Conservation (phyloP, 495 filamentous ascomycete genomes). For the Amphirosellinia nigrospora region DNA sequence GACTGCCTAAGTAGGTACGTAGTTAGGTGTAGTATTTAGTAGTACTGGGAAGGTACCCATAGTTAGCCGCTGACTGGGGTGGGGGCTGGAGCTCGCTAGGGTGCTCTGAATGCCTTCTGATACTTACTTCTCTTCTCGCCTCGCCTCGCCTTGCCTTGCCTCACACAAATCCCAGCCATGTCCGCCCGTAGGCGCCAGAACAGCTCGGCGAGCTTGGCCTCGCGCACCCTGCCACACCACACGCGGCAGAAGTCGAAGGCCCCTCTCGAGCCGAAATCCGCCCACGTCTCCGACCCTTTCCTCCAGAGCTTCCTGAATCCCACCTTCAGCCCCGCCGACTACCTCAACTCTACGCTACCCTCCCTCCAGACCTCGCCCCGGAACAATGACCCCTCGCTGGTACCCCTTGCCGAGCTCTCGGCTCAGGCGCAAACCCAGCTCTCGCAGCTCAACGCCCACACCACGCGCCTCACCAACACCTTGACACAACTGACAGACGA, state of each 20-base stretch:
- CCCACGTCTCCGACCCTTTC: constrained; percentile 65
- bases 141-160: background rate
- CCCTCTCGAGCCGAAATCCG: constrained; percentile 50
- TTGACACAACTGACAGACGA: constrained; percentile 92
- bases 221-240: constrained; percentile 32
- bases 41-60: no score
- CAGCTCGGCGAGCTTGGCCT: constrained; percentile 35
- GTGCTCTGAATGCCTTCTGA: no score
- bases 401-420: constrained; percentile 77
- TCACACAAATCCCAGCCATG: constrained; percentile 22
- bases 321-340: constrained; percentile 79
- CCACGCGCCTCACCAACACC: constrained; percentile 77
- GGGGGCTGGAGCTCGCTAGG: no score
- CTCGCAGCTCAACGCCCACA: constrained; percentile 86
- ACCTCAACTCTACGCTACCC: constrained; percentile 79
- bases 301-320: constrained; percentile 71
- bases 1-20: no score
- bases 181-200: constrained; percentile 46
- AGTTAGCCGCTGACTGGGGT: no score
- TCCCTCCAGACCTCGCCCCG: constrained; percentile 54
- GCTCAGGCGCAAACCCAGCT: constrained; percentile 82
- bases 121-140: background rate
- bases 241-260: constrained; percentile 38
- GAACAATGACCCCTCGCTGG: constrained; percentile 49
- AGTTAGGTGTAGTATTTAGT: no score